Conservation (phyloP, 176 grass and related monocot species). For the Zea luxurians region DNA sequence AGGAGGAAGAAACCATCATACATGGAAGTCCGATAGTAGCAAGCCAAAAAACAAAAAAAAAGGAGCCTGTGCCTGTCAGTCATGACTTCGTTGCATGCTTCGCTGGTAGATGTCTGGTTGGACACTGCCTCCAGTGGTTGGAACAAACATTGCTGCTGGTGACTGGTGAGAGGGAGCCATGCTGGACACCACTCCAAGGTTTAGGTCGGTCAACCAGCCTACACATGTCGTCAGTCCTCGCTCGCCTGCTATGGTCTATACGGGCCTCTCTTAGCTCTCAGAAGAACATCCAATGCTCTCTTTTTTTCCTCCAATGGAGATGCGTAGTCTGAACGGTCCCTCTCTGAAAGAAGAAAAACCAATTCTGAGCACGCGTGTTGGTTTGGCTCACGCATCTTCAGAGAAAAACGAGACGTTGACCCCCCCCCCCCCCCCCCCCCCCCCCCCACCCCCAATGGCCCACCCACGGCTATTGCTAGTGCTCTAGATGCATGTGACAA, state of each 20-base stretch:
- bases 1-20: neutral
- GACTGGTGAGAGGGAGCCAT: neutral
- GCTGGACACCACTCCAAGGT: neutral
- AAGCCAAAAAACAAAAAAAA: constrained; percentile 3
- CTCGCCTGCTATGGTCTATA: neutral
- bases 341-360: neutral
- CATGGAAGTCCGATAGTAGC: neutral
- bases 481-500: too few relatives aligned
- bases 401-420: neutral
- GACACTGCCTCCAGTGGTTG: constrained; percentile 17
- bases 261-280: neutral
- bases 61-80: neutral
- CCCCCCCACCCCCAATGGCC: neutral
- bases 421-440: neutral
- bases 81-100: constrained; percentile 19
- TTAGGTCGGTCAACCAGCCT: constrained; percentile 15
- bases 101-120: constrained; percentile 21
- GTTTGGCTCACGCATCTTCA: constrained; percentile 11
- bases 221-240: neutral
- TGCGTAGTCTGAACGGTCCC: neutral
- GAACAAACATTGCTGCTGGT: constrained; percentile 19
- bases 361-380: neutral
- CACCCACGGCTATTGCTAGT: neutral
- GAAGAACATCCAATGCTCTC: neutral
- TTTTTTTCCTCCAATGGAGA: neutral